Evolutionary conservation across 164 flowering plant species (phyloP).

Genomic region (Umbilicus rupestris): DNA sequence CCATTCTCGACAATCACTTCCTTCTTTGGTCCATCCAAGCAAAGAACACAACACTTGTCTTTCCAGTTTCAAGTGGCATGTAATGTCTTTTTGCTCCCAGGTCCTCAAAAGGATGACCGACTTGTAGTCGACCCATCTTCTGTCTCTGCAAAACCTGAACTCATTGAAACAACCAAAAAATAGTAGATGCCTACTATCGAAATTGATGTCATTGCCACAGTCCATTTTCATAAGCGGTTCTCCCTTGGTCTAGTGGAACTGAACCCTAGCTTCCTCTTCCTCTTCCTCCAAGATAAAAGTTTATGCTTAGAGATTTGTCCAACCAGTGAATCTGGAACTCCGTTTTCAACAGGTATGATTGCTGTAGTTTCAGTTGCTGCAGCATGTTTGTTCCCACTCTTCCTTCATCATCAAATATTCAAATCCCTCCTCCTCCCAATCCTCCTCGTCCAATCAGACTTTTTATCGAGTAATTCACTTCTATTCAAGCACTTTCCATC

Average conservation of each 20-base stretch:
- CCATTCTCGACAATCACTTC: too few species aligned
- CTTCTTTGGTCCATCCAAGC: slow-evolving; percentile 95
- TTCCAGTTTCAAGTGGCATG: slow-evolving; percentile 71
- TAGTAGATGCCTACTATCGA: slow-evolving; percentile 71
- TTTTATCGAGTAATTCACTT: slow-evolving; percentile 68
- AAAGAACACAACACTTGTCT: slow-evolving; percentile 76
- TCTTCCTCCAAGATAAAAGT: slow-evolving; percentile 83
- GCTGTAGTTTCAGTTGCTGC: slow-evolving; percentile 81
- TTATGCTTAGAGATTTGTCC: slow-evolving; percentile 53
- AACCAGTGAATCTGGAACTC: slow-evolving; percentile 33
- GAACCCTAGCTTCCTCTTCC: slow-evolving; percentile 88
- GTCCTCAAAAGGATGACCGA: slow-evolving; percentile 61
- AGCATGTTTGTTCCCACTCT: slow-evolving; percentile 46
- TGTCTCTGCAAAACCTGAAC: slow-evolving; percentile 23
- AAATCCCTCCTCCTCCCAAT: slow-evolving; percentile 62
- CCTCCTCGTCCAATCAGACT: slow-evolving; percentile 69
- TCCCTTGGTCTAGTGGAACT: slow-evolving; percentile 89
- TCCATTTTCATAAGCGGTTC: slow-evolving; percentile 89
- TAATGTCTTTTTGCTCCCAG: slow-evolving; percentile 79
- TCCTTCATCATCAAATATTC: slow-evolving; percentile 23
- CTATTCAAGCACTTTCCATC: slow-evolving; percentile 59
- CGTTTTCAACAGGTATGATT: slow-evolving; percentile 43
- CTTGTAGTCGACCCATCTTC: slow-evolving; percentile 64
- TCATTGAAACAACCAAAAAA: neutral
- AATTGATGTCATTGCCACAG: slow-evolving; percentile 95